Base-by-base conservation (phyloP, 768 basidiomycete genomes). In the Clathrus columnatus region DNA sequence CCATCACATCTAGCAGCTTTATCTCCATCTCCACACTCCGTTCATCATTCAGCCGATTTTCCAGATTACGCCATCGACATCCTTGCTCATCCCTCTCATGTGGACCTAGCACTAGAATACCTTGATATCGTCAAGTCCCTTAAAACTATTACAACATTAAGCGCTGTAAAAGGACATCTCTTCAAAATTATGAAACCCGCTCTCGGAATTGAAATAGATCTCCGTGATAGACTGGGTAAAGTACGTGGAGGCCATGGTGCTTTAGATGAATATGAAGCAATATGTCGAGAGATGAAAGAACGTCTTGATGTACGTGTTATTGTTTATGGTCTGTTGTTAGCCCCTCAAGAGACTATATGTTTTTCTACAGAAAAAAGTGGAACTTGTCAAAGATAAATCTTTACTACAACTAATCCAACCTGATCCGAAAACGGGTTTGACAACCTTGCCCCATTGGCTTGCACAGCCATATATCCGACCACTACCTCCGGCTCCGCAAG, bases 171-270 rank as follows among this genome's bases (percentile, higher is more conserved):
- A 64, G 85, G 90, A 0, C 95, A 99, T 64, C 66, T 99, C 29
- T 99, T 96, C 79, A 91, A 96, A 69, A 68, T 99, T 29, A 78
- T 96, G 71, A 83, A 85, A 0, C 91, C 91, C 0, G 86, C 83
- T 0, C 72, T 97, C 28, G 70, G 63, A 20, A 66, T 72, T 49
- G 82, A 90, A 61, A 73, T 69, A 1, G 91, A 93, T 64, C 67
- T 96, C 57, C 74, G 95, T 42, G 83, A 89, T 55, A 71, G 71
- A 63, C 69, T 97, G 18, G 88, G 89, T 5, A 73, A 69, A 47
- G 69, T 81, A 24, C 63, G 59, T 27, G 68, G 46, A 61, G 63
- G 56, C 62, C 47, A 27, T 6, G 64, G 66, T 20, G 70, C 71
- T 49, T 65, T 75, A 55, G 67, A 68, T 24, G 69, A 70, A 47